Base-by-base conservation (phyloP, 106 monocot species). In the Dendrobium huoshanense region DNA sequence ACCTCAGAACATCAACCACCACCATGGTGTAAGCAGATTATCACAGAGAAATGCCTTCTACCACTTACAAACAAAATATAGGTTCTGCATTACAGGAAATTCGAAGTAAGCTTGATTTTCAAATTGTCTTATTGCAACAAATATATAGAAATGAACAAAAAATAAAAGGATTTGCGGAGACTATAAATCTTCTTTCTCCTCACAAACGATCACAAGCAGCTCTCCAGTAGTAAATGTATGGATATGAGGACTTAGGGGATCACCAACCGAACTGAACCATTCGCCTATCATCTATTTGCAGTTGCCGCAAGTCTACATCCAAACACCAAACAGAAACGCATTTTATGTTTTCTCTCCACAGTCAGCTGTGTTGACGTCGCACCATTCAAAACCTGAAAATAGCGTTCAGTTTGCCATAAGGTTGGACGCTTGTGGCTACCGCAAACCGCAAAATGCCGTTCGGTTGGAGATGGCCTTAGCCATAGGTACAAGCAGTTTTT, bases 401-500 rank as follows among this genome's bases (percentile, higher is more conserved):
- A 3, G 37, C 37, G 3, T 37, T 37, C 37, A 0, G 3, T 37
- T 37, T 37, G 37, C 37, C 3, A 0, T 37, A 3, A 3, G 37
- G 37, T 37, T 37, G 37, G 37, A 37, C 37, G 3, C 37, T 37
- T 37, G 37, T 0, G 3, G 3, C 37, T 37, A 37, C 37, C 3
- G 37, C 3, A 37, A 37, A 37, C 37, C 37, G 37, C 3, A 37
- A 3, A 37, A 37, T 37, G 2, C 3, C 3, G 37, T 37, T 37
- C 37, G 37, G 37, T 0, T 37, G 37, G 37, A 37, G 37, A 37
- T 37, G 37, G 37, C 20, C 8, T 75, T 41, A 73, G 80, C 74
- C 83, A 72, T 85, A 88, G 48, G 80, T 89, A 81, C 98, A 99
- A 41, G 89, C 80, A 48, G 54, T 80, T 65, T 85, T 84, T 15